Percentiles rank a stretch among this genome's conserved stretches.
These are phyloP conservation scores for Boletus bicolor DNA, from an alignment of 768 basidiomycete genomes.

Conservation along the genomic window DNA sequence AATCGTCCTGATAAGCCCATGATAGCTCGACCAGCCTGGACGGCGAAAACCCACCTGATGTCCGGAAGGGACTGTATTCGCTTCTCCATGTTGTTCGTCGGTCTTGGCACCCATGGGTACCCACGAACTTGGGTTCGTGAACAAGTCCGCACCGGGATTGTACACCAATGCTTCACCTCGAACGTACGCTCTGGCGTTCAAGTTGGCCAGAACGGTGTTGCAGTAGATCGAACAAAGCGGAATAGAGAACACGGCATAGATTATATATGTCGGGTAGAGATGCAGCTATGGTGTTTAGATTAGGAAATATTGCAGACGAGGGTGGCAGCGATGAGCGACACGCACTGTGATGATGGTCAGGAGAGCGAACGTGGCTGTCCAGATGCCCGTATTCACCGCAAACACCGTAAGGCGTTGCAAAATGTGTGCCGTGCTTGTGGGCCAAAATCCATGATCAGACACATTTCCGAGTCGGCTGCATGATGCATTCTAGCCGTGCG, in stretches of 20 bases:
- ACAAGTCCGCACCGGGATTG: background rate
- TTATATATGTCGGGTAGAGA: background rate
- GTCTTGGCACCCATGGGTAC: background rate
- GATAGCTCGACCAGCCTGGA: background rate
- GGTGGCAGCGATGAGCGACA: background rate
- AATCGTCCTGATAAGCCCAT: background rate
- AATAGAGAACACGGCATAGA: background rate
- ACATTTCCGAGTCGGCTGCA: background rate
- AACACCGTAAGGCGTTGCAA: conserved; percentile 13
- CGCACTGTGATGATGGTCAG: conserved; percentile 5
- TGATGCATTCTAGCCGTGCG: too few relatives aligned
- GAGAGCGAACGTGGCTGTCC: conserved; percentile 48
- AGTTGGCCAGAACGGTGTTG: conserved; percentile 18
- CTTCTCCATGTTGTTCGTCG: background rate
- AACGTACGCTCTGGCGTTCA: conserved; percentile 11
- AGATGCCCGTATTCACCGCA: conserved; percentile 34
- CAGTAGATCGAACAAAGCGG: conserved; percentile 11
- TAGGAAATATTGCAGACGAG: background rate
- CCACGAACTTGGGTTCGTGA: too few relatives aligned
- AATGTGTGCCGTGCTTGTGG: conserved; percentile 2
- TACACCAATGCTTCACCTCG: background rate
- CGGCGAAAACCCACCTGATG: background rate
- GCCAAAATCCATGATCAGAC: background rate
- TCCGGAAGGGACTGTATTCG: background rate
- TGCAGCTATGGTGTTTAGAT: background rate